phyloP scores from a whole-genome alignment of 83 land plant species.

The Picea abies region DNA sequence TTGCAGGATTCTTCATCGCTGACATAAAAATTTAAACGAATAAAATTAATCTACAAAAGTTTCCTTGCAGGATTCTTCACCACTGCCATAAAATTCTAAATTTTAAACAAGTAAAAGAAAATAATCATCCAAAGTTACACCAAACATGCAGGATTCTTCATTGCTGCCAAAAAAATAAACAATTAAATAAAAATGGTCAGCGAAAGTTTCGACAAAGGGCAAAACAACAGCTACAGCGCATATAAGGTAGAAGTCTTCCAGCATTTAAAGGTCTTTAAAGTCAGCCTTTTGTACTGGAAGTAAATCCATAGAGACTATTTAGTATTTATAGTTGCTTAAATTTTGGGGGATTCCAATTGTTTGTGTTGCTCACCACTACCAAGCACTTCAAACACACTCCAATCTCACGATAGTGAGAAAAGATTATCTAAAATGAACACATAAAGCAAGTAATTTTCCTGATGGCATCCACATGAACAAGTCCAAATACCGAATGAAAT shows the following conservation, averaged over 20 bases:
- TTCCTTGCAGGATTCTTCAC: constrained; percentile 19
- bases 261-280: too few species aligned
- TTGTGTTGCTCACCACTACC: not conserved
- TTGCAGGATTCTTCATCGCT: constrained; percentile 32
- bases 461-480: not conserved
- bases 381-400: not conserved
- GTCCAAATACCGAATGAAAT: too few species aligned
- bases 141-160: constrained; percentile 95
- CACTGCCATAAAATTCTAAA: not conserved
- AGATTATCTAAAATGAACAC: not conserved
- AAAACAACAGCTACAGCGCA: not conserved
- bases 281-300: too few species aligned
- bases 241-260: too few species aligned
- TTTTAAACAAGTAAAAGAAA: not conserved
- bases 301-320: not conserved
- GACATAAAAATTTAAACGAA: constrained; percentile 25
- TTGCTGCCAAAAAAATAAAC: too few species aligned
- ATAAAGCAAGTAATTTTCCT: not conserved
- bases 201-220: not conserved
- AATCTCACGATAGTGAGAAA: not conserved
- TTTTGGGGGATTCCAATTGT: not conserved
- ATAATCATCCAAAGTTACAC: constrained; percentile 30
- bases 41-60: too few species aligned
- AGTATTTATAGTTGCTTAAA: not conserved
- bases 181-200: not conserved